A percentile compares a stretch with the other conserved stretches of the same genome.
Evolutionary conservation across 148 eudicot species (phyloP).

Genomic region (Arctostaphylos glauca): DNA sequence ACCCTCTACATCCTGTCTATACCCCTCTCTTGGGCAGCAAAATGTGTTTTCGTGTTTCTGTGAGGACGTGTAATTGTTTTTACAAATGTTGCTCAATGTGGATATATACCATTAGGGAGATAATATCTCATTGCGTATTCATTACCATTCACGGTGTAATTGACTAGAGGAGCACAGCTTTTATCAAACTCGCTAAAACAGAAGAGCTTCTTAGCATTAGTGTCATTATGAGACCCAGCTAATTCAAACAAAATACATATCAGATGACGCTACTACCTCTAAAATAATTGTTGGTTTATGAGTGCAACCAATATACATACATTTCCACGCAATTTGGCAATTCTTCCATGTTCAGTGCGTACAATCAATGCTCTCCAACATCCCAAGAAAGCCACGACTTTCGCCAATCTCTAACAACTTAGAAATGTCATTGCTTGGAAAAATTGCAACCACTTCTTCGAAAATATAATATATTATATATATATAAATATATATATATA

Average conservation of each 20-base stretch:
- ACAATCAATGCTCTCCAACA: too few relatives aligned
- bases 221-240: neutral
- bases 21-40: neutral
- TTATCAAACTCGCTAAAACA: neutral
- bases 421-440: too few relatives aligned
- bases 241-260: neutral
- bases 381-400: too few relatives aligned
- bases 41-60: neutral
- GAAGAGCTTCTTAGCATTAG: neutral
- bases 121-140: neutral
- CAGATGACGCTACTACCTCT: neutral
- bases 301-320: neutral
- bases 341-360: too few relatives aligned
- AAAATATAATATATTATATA: too few relatives aligned
- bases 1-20: neutral
- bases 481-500: too few relatives aligned
- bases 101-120: neutral
- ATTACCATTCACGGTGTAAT: neutral
- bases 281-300: neutral
- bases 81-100: neutral
- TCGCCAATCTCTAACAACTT: too few relatives aligned
- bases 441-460: too few relatives aligned
- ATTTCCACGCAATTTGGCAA: too few relatives aligned
- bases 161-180: neutral
- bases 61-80: neutral